phyloP scores from a whole-genome alignment of 306 rosid species.

The Hippophae tibetana region DNA sequence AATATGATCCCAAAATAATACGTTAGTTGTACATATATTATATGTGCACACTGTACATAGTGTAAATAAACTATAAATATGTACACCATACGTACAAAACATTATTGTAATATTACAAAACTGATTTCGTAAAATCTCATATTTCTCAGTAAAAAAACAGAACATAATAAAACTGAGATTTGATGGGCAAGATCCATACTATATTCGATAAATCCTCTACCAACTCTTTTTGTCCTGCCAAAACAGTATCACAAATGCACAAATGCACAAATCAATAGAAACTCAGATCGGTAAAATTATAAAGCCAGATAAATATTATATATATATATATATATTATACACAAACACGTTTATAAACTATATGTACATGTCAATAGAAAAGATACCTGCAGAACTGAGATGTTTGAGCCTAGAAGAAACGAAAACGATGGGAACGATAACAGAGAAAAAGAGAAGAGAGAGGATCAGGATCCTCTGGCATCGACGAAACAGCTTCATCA shows the following conservation, averaged over 20 bases:
- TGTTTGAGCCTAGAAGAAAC: slow-evolving; percentile 44
- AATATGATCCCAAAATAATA: no score
- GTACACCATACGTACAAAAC: background rate
- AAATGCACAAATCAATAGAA: slow-evolving; percentile 23
- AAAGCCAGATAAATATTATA: background rate
- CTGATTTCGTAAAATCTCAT: background rate
- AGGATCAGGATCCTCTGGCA: slow-evolving; percentile 91
- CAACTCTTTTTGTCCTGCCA: slow-evolving; percentile 60
- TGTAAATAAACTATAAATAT: no score
- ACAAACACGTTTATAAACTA: background rate
- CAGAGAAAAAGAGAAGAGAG: slow-evolving; percentile 66
- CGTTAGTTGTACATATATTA: no score
- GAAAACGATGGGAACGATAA: slow-evolving; percentile 66
- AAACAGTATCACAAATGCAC: slow-evolving; percentile 14
- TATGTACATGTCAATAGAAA: background rate
- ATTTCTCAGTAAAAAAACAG: slow-evolving; percentile 19
- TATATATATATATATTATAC: background rate
- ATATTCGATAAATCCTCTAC: slow-evolving; percentile 55
- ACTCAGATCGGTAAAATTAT: background rate
- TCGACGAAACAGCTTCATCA: slow-evolving; percentile 71
- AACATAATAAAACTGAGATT: slow-evolving; percentile 7
- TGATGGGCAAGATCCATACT: slow-evolving; percentile 50
- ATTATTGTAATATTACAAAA: background rate
- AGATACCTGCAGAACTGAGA: slow-evolving; percentile 39
- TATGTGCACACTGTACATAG: no score